A percentile compares a stretch with the other conserved stretches of the same genome.
Evolutionary conservation across 345 rosid genomes (phyloP).

Genomic region (Punica granatum): DNA sequence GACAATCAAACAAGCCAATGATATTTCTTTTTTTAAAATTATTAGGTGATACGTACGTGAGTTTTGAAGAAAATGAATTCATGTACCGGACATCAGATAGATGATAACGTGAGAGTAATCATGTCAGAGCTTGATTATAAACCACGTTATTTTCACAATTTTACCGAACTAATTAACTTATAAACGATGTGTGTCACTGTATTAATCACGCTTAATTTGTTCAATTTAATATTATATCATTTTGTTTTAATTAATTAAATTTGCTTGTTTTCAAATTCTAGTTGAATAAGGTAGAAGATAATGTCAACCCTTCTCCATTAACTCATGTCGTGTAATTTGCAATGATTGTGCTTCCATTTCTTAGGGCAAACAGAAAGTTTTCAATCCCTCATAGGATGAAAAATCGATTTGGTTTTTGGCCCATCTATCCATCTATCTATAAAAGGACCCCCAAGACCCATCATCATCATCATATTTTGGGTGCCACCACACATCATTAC

Average conservation of each 20-base stretch:
- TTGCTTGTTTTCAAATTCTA: neutral
- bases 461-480: conserved; percentile 1
- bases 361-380: neutral
- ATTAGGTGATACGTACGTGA: too few species aligned
- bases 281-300: neutral
- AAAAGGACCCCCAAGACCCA: neutral
- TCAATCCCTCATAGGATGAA: neutral
- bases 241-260: neutral
- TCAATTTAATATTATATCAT: neutral
- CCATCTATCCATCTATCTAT: neutral
- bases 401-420: neutral
- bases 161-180: too few species aligned
- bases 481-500: neutral
- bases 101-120: too few species aligned
- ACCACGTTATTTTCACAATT: too few species aligned
- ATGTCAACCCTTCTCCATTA: neutral
- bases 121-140: too few species aligned
- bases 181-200: too few species aligned
- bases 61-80: too few species aligned
- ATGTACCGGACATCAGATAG: too few species aligned
- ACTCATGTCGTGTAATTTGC: neutral
- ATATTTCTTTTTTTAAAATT: too few species aligned
- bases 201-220: too few species aligned
- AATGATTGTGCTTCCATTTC: conserved; percentile 7
- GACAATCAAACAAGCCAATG: too few species aligned